Base-by-base conservation (phyloP, 2,329 filamentous ascomycete genomes). In the Pseudogymnoascus sp. region DNA sequence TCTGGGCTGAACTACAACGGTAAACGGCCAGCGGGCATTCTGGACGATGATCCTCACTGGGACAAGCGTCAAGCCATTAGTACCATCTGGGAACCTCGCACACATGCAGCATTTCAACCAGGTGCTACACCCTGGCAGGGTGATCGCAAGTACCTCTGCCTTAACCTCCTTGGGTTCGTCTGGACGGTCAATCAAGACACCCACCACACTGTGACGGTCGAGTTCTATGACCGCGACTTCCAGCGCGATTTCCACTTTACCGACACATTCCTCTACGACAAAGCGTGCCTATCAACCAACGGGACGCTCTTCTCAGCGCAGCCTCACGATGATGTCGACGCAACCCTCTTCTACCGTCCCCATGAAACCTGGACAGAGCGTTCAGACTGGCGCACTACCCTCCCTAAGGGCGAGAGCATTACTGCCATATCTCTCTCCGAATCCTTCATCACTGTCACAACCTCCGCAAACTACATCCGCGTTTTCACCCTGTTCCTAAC, bases 171-270 rank as follows among this genome's bases (percentile, higher is more conserved):
- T 62, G 95, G 96, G 0, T 95, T 96, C 71, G 90, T 97, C 7
- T 99, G 95, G 91, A 97, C 93, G 0, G 91, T 99, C 16, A 90
- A 96, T 69, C 95, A 99, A 75, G 93, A 97, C 71, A 90, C 89
- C 0, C 89, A 93, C 70, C 86, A 97, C 73, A 99, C 95, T 1
- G 88, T 99, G 10, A 97, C 93, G 0, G 93, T 97, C 1, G 95
- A 97, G 71, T 99, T 99, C 74, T 97, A 97, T 74, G 96, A 99
- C 74, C 89, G 92, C 64, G 92, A 96, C 69, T 87, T 89, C 64
- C 89, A 96, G 73, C 85, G 93, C 59, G 92, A 97, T 74, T 97
- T 97, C 71, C 95, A 97, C 77, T 97, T 99, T 74, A 97, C 93
- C 11, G 95, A 99, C 73, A 93, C 92, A 0, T 97, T 92, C 73